Base-by-base conservation (phyloP, 2,329 filamentous ascomycete species). In the Penicillium sp. region DNA sequence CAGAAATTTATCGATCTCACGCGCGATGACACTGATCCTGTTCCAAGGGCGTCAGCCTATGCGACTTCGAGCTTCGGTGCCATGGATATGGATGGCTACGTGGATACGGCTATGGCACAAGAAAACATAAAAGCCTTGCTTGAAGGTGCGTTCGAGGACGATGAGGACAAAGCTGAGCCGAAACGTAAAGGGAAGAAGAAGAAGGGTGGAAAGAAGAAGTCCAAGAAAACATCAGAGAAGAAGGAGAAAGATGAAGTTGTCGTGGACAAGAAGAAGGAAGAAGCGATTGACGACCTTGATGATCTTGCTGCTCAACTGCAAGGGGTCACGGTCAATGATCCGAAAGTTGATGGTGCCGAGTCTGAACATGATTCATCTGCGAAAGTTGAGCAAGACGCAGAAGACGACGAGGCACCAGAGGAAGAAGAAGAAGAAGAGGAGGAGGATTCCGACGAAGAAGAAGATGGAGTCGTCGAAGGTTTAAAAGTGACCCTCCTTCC, bases 401-500 rank as follows among this genome's bases (percentile, higher is more conserved):
- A 74, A 14, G 73, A 58, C 5, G 68, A 82, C 5, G 62, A 65
- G 25, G 60, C 61, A 3, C 66, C 66, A 16, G 72, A 76, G 44
- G 70, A 75, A 5, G 64, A 65, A 0, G 62, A 59, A 64, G 66
- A 69, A 2, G 72, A 74, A 0, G 77, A 76, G 2, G 75, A 74
- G 5, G 76, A 80, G 3, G 76, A 80, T 5, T 78, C 83, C 7
- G 77, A 82, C 25, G 77, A 82, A 6, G 77, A 82, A 52, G 79
- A 83, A 41, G 86, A 87, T 68, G 87, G 82, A 48, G 83, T 77
- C 58, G 80, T 97, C 0, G 87, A 91, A 51, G 94, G 93, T 0
- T 82, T 99, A 58, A 89, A 88, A 53, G 90, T 97, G 57, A 92
- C 89, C 67, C 81, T 99, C 2, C 81, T 99, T 0, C 93, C 92